Evolutionary conservation across 352 stramenopile genomes (phyloP).

Genomic region (Pythium aphanidermatum): DNA sequence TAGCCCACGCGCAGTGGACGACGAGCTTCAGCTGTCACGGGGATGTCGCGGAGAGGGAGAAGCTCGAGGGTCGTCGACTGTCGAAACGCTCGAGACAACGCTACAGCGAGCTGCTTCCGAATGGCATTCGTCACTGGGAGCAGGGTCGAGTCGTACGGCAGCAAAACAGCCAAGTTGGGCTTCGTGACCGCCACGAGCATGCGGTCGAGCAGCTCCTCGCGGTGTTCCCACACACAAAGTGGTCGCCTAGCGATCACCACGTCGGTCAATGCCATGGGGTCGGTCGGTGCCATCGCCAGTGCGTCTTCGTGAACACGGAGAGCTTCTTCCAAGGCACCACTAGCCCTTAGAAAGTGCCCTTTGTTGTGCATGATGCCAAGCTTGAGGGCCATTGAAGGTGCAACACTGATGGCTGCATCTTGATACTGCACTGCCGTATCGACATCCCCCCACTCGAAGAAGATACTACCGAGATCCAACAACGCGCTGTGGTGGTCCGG

Average conservation of each 20-base stretch:
- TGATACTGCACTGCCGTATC: slow-evolving; percentile 36
- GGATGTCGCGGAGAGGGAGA: slow-evolving; percentile 4
- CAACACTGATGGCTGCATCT: slow-evolving; percentile 27
- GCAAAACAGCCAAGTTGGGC: slow-evolving; percentile 17
- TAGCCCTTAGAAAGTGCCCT: slow-evolving; percentile 56
- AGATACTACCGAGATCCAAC: slow-evolving; percentile 48
- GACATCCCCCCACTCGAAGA: slow-evolving; percentile 36
- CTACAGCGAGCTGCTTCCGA: slow-evolving; percentile 38
- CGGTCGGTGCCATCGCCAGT: slow-evolving; percentile 24
- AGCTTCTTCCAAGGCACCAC: slow-evolving; percentile 27
- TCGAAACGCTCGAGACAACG: slow-evolving; percentile 21
- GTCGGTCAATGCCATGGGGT: slow-evolving; percentile 39
- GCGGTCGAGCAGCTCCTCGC: slow-evolving; percentile 40
- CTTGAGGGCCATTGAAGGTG: slow-evolving; percentile 5
- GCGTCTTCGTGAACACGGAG: slow-evolving; percentile 37
- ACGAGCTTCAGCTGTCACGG: background rate
- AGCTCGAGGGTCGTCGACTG: slow-evolving; percentile 36
- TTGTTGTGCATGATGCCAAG: slow-evolving; percentile 65
- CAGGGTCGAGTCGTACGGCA: slow-evolving; percentile 73
- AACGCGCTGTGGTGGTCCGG: slow-evolving; percentile 35
- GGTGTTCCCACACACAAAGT: slow-evolving; percentile 52
- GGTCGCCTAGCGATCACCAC: slow-evolving; percentile 41
- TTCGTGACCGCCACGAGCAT: slow-evolving; percentile 33
- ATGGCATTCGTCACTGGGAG: slow-evolving; percentile 40
- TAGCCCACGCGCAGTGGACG: slow-evolving; percentile 74